phyloP scores from a whole-genome alignment of 176 grass and related monocot species.

The Lolium perenne region DNA sequence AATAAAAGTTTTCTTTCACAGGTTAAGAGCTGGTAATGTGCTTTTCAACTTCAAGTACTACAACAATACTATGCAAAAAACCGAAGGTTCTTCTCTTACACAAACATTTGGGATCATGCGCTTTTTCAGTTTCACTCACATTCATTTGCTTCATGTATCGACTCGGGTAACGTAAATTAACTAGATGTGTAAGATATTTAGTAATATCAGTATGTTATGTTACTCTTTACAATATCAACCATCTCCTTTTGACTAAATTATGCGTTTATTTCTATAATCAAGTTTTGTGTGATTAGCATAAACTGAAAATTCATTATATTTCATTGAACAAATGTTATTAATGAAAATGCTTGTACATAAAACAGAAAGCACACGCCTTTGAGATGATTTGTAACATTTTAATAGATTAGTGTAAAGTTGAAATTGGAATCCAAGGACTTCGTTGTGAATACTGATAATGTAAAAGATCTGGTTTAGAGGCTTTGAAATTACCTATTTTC shows the following conservation, averaged over 20 bases:
- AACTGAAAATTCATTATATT: slow-evolving; percentile 9
- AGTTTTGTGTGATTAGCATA: slow-evolving; percentile 2
- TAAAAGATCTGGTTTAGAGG: slow-evolving; percentile 8
- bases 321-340: not conserved
- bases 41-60: slow-evolving; percentile 98
- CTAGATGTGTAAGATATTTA: slow-evolving; percentile 19
- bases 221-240: not conserved
- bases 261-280: slow-evolving; percentile 13
- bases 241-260: slow-evolving; percentile 21
- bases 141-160: slow-evolving; percentile 15
- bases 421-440: slow-evolving; percentile 1
- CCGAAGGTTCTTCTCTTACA: slow-evolving; percentile 68
- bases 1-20: slow-evolving; percentile 36
- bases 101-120: not conserved
- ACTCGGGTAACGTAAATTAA: not conserved
- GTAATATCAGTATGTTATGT: not conserved
- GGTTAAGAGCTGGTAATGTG: slow-evolving; percentile 96
- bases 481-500: not conserved
- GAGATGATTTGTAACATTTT: not conserved
- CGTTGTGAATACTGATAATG: slow-evolving; percentile 17
- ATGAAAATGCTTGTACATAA: slow-evolving; percentile 10
- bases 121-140: slow-evolving; percentile 22
- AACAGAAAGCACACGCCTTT: not conserved
- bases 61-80: slow-evolving; percentile 88
- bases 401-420: slow-evolving; percentile 9